These are phyloP conservation scores for Chlorociboria aeruginascens DNA, from an alignment of 495 filamentous ascomycete species.

Conservation along the genomic window DNA sequence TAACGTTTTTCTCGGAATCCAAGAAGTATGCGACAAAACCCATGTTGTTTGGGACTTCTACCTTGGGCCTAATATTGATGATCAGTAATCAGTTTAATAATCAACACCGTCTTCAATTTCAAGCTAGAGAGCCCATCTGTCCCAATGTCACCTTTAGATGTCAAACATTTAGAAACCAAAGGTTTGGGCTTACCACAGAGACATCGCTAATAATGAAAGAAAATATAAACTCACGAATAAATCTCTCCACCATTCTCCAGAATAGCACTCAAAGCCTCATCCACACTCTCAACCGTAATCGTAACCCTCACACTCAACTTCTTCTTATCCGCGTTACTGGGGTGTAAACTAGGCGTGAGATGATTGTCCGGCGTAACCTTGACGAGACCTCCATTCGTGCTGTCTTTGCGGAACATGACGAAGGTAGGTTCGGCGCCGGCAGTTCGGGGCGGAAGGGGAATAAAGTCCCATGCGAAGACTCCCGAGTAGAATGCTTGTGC, in stretches of 20 bases:
- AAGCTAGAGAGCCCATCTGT: neutral
- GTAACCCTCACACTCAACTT: conserved; percentile 9
- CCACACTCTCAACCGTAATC: conserved; percentile 13
- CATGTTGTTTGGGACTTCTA: conserved; percentile 13
- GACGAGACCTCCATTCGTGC: conserved; percentile 12
- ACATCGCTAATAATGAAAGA: too few species aligned
- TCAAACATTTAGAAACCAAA: too few species aligned
- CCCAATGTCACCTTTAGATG: too few species aligned
- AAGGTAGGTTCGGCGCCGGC: neutral
- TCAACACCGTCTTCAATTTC: neutral
- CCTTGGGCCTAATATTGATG: conserved; percentile 5
- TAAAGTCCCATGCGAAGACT: conserved; percentile 16
- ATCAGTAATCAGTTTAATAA: neutral
- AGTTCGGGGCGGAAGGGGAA: neutral
- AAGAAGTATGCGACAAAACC: conserved; percentile 16
- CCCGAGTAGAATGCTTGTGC: conserved; percentile 15
- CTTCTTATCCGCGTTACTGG: neutral
- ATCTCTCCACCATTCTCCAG: conserved; percentile 13
- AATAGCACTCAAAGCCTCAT: conserved; percentile 9
- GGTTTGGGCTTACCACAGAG: too few species aligned
- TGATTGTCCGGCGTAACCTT: conserved; percentile 5
- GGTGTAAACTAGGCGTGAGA: conserved; percentile 8
- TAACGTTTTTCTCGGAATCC: conserved; percentile 19
- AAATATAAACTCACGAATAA: conserved; percentile 4
- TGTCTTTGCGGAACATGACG: conserved; percentile 13